phyloP scores from a whole-genome alignment of 306 rosid species.

The Acmispon strigosus region DNA sequence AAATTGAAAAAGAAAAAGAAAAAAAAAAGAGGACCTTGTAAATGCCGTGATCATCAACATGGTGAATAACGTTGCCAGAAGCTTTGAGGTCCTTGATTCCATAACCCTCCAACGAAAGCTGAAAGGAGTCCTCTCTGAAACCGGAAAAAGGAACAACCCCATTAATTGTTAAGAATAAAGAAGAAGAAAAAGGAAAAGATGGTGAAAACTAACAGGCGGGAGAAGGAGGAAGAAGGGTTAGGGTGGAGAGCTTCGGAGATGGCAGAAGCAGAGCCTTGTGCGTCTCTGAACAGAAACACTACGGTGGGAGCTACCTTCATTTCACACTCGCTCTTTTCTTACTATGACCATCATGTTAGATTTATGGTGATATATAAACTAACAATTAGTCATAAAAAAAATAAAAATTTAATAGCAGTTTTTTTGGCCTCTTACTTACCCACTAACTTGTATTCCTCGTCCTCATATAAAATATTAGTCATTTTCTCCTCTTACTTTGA shows the following conservation, averaged over 20 bases:
- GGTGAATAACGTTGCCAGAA: conserved; percentile 54
- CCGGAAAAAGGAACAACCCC: neutral
- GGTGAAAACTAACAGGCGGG: conserved; percentile 31
- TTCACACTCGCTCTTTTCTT: neutral
- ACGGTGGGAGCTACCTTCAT: conserved; percentile 58
- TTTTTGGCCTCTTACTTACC: no score
- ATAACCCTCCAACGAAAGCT: conserved; percentile 56
- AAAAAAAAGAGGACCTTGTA: conserved; percentile 33
- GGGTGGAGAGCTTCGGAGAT: conserved; percentile 46
- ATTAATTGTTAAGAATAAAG: neutral
- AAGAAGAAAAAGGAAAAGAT: neutral
- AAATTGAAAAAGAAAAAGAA: neutral
- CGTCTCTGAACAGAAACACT: conserved; percentile 50
- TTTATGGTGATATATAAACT: no score
- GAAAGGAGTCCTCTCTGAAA: conserved; percentile 55
- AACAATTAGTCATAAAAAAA: no score
- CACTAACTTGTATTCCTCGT: no score
- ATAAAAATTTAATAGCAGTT: no score
- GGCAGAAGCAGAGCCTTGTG: conserved; percentile 58
- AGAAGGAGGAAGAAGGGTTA: conserved; percentile 31
- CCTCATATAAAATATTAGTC: no score
- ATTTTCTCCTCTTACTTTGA: no score
- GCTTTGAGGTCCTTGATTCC: conserved; percentile 57
- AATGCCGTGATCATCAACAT: conserved; percentile 42
- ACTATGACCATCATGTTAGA: no score